Evolutionary conservation across 768 basidiomycete genomes (phyloP).

Genomic region (Lactarius psammicola): DNA sequence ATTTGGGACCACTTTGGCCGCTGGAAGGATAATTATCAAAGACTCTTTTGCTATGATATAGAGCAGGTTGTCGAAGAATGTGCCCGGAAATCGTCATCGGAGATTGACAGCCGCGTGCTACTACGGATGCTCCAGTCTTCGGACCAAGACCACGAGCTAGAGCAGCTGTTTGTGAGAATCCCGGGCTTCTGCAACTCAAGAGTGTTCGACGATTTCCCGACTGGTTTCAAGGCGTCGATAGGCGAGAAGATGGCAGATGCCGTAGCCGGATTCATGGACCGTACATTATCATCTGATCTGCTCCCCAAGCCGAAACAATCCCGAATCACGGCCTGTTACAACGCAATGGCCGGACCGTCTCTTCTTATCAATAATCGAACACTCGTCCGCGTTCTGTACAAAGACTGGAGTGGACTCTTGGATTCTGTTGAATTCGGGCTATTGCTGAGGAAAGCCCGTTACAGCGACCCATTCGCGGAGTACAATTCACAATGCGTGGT

Average conservation of each 20-base stretch:
- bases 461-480: too few relatives aligned
- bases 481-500: background rate
- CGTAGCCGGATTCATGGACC: background rate
- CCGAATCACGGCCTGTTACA: background rate
- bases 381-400: too few relatives aligned
- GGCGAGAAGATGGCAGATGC: background rate
- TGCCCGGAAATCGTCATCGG: too few relatives aligned
- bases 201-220: too few relatives aligned
- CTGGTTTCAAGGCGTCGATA: background rate
- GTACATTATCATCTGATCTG: background rate
- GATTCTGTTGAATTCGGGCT: too few relatives aligned
- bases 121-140: too few relatives aligned
- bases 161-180: background rate
- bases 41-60: background rate
- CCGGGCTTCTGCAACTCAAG: slow-evolving; percentile 4
- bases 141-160: background rate
- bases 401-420: too few relatives aligned
- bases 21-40: background rate
- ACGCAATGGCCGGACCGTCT: background rate
- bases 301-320: background rate
- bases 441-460: background rate
- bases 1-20: background rate
- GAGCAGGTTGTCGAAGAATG: background rate
- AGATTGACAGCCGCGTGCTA: too few relatives aligned
- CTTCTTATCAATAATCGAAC: background rate